Base-by-base conservation (phyloP, 306 rosid genomes). In the Prunus davidiana region DNA sequence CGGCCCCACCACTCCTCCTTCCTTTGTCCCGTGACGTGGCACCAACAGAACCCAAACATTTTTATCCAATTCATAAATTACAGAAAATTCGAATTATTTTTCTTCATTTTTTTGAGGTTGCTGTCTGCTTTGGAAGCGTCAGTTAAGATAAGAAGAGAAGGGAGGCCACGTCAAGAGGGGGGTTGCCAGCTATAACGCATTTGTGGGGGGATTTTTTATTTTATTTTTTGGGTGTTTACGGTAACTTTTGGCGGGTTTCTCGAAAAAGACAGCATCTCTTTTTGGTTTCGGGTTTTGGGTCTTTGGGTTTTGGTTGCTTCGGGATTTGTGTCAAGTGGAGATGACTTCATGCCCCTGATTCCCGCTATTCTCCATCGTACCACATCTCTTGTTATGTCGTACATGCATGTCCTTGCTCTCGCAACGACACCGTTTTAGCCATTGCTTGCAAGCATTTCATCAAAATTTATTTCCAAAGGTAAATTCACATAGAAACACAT, bases 161-260 rank as follows among this genome's bases (percentile, higher is more conserved):
- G 71, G 45, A 70, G 52, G 79, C 84, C 81, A 79, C 91, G 86
- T 85, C 85, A 82, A 0, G 18, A 2, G 47, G 76, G 80, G 72
- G 75, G 28, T 61, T 64, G 92, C 92, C 93, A 91, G 97, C 97
- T 89, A 84, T 66, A 75, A 68, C 84, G 88, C 97, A 89, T 68
- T 75, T 60, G 8, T 15, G 25, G 41, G 24, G 18, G 18, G 19
- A 12, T 64, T 64, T 28, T 27, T 1, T 20, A 4, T 46, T 24
- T 63, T 25, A 27, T 38, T 46, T n/a, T 22, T 3, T 32, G 19
- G 43, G 43, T 38, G 43, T 38, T 38, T 38, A 38, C 76, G 16
- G 51, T 32, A 54, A 32, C 41, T 34, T 13, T 52, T 19, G 25
- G 45, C 61, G 45, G 58, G 84, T 43, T 75, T 81, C 2, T 67